Evolutionary conservation across 164 flowering plant genomes (phyloP), one percentile per base, ranked within the genome.

Genomic region (Kingdonia uniflora): DNA sequence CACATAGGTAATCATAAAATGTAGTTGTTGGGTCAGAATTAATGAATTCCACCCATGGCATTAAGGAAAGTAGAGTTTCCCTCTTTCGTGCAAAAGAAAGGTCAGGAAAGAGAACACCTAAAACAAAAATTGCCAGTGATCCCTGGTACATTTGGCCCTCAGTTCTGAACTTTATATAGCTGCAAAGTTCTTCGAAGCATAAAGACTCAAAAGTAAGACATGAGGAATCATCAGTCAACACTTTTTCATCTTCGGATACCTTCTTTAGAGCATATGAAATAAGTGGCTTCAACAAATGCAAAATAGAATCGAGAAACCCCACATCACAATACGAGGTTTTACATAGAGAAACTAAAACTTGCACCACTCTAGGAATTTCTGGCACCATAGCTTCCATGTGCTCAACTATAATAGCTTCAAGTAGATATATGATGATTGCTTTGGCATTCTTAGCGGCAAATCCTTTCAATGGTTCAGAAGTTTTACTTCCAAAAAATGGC

Each of bases 381-480:
- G 95, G 89, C 33, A 84, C 75, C 76, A 89, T 70, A 10, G 87
- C 85, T 73, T 85, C 97, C 95, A 89, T 89, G 68, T 89, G 92
- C 74, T 80, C 92, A 55, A 58, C 44, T 41, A 85, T 76, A 65
- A 89, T 80, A 41, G 84, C 82, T 74, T 89, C 95, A 43, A 89
- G 81, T 47, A 76, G 52, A 64, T 74, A 84, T 15, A 84, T 70
- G 46, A 82, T 68, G 60, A 89, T 68, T 42, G 84, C 89, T 68
- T 77, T 89, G 46, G 92, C 87, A 75, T 89, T 89, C 71, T 79
- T 89, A 43, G 78, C 81, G 63, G 69, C 70, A 65, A 71, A 80
- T 49, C 97, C 97, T 73, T 85, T 89, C 54, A 67, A 71, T 57
- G 45, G 47, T 53, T 63, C 63, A 62, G 65, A 52, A 56, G 47